phyloP scores from a whole-genome alignment of 2,329 filamentous ascomycete species.

The Elsinoe arachidis region DNA sequence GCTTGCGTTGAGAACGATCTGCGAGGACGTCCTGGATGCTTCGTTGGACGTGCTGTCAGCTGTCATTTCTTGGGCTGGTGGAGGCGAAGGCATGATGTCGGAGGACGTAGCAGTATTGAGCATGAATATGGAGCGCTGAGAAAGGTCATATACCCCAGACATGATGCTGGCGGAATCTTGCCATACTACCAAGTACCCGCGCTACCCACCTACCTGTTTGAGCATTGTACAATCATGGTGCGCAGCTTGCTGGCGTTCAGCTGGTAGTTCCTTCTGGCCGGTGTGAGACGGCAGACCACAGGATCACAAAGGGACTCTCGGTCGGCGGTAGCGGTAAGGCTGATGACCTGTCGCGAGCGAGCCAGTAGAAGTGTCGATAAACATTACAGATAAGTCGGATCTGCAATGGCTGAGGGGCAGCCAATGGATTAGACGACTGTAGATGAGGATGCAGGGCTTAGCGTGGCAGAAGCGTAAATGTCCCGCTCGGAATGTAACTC shows the following conservation, averaged over 20 bases:
- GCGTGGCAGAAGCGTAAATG: neutral
- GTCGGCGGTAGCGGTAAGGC: too few species aligned
- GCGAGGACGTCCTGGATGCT: neutral
- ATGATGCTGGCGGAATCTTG: too few species aligned
- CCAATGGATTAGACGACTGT: neutral
- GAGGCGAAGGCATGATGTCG: neutral
- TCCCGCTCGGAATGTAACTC: neutral
- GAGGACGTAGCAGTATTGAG: too few species aligned
- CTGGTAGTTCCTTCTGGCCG: neutral
- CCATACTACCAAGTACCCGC: neutral
- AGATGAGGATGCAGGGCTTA: neutral
- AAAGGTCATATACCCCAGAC: too few species aligned
- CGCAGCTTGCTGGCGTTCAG: too few species aligned
- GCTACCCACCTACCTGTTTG: neutral
- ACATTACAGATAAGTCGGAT: neutral
- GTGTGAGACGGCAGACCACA: neutral
- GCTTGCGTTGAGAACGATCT: constrained; percentile 30
- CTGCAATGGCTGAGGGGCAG: neutral
- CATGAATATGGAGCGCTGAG: too few species aligned
- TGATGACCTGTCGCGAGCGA: too few species aligned
- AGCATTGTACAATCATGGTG: too few species aligned
- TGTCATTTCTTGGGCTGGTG: neutral
- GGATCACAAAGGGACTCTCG: too few species aligned
- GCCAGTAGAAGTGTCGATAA: neutral
- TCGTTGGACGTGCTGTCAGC: neutral